Percentiles rank a stretch among this genome's conserved stretches.
phyloP scores from a whole-genome alignment of 2,329 filamentous ascomycete species.

The Beauveria scarabaeidicola region DNA sequence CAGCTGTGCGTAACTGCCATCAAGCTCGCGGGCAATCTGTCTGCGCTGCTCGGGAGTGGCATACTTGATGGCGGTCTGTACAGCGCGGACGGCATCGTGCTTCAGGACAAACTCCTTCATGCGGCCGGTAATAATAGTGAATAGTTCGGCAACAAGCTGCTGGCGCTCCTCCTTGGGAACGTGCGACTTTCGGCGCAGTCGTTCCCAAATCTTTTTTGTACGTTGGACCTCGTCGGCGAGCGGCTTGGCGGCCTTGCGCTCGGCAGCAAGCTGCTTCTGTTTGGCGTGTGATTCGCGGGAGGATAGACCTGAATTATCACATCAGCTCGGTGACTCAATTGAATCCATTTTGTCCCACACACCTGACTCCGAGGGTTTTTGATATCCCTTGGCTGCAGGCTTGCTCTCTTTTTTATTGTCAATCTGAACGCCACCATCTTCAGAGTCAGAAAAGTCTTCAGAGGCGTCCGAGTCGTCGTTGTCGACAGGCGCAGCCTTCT shows the following conservation, averaged over 20 bases:
- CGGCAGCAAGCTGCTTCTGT: constrained; percentile 78
- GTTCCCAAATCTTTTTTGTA: constrained; percentile 96
- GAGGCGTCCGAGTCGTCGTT: constrained; percentile 28
- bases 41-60: constrained; percentile 75
- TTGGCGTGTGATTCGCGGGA: constrained; percentile 86
- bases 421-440: constrained; percentile 44
- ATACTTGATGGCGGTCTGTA: constrained; percentile 97
- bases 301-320: constrained; percentile 41
- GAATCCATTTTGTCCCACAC: constrained; percentile 15
- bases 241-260: constrained; percentile 88
- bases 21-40: constrained; percentile 78
- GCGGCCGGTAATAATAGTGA: constrained; percentile 79
- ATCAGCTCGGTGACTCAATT: constrained; percentile 8
- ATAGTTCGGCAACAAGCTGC: constrained; percentile 79
- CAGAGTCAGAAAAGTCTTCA: constrained; percentile 40
- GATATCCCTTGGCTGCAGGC: constrained; percentile 23
- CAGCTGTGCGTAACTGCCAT: constrained; percentile 73
- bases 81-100: constrained; percentile 92
- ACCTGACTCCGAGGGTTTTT: constrained; percentile 36
- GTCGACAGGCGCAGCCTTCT: constrained; percentile 21
- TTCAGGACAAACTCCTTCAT: constrained; percentile 97
- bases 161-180: constrained; percentile 84
- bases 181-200: constrained; percentile 83
- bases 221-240: constrained; percentile 82
- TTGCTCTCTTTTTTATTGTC: constrained; percentile 31